phyloP scores from a whole-genome alignment of 148 eudicot genomes.

The Heliamphora exappendiculata region DNA sequence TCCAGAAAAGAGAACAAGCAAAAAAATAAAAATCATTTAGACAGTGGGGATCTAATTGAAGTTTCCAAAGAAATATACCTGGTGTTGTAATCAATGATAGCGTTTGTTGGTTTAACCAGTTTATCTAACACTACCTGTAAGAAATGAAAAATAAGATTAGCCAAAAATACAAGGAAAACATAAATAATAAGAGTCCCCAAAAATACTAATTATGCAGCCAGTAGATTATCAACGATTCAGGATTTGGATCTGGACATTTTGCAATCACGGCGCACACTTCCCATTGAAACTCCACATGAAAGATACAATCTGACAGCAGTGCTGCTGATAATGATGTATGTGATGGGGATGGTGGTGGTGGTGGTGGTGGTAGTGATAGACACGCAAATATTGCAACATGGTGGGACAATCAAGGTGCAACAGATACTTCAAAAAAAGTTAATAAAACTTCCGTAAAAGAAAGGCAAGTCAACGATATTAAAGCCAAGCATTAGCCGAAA shows the following conservation, averaged over 20 bases:
- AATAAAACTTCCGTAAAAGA: neutral
- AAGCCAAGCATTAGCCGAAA: neutral
- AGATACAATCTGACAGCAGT: neutral
- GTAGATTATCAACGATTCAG: neutral
- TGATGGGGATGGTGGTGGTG: neutral
- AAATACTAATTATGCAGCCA: neutral
- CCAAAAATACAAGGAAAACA: constrained; percentile 1
- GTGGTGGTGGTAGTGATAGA: neutral
- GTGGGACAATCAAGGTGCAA: neutral
- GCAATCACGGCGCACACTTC: constrained; percentile 11
- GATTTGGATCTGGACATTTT: constrained; percentile 10
- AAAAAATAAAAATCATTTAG: neutral
- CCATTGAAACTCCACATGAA: constrained; percentile 11
- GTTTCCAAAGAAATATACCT: constrained; percentile 36
- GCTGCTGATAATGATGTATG: neutral
- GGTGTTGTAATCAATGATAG: constrained; percentile 81
- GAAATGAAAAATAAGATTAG: constrained; percentile 2
- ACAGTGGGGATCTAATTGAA: neutral
- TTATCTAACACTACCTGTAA: constrained; percentile 83
- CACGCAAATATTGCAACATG: neutral
- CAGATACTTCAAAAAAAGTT: neutral
- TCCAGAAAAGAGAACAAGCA: neutral
- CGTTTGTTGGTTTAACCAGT: constrained; percentile 84
- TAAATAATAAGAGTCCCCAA: neutral
- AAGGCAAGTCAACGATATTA: neutral